phyloP scores from a whole-genome alignment of 306 rosid genomes.

The Glycyrrhiza uralensis region DNA sequence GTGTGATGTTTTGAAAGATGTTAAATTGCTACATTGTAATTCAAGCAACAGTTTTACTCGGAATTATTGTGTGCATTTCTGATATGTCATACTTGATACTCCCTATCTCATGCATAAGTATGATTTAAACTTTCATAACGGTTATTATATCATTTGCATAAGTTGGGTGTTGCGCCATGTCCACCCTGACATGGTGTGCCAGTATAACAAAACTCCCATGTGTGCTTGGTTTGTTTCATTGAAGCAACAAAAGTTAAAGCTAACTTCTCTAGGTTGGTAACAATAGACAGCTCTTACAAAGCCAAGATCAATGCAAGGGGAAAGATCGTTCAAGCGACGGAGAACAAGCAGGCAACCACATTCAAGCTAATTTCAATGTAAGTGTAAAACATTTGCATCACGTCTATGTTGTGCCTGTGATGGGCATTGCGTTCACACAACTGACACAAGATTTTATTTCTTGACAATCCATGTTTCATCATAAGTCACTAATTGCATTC shows the following conservation, averaged over 20 bases:
- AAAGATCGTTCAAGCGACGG: background rate
- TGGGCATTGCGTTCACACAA: background rate
- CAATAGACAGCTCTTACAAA: background rate
- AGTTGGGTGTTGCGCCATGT: background rate
- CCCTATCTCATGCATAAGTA: background rate
- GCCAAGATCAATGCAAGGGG: background rate
- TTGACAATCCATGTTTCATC: background rate
- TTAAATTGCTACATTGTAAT: background rate
- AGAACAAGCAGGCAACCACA: background rate
- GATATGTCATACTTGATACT: background rate
- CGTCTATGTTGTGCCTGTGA: background rate
- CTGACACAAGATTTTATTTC: background rate
- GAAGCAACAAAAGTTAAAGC: background rate
- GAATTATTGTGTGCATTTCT: background rate
- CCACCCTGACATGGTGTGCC: background rate
- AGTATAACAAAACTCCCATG: background rate
- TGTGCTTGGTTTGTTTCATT: background rate
- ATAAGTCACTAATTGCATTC: background rate
- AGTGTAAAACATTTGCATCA: too few species aligned
- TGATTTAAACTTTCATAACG: background rate
- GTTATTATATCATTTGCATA: background rate
- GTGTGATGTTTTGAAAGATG: conserved; percentile 2
- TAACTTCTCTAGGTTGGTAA: background rate
- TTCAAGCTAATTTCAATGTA: too few species aligned
- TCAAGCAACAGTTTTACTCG: background rate